A percentile compares a stretch with the other conserved stretches of the same genome.
These are phyloP conservation scores for Phytophthora colocasiae DNA, from an alignment of 352 stramenopile species.

Conservation along the genomic window DNA sequence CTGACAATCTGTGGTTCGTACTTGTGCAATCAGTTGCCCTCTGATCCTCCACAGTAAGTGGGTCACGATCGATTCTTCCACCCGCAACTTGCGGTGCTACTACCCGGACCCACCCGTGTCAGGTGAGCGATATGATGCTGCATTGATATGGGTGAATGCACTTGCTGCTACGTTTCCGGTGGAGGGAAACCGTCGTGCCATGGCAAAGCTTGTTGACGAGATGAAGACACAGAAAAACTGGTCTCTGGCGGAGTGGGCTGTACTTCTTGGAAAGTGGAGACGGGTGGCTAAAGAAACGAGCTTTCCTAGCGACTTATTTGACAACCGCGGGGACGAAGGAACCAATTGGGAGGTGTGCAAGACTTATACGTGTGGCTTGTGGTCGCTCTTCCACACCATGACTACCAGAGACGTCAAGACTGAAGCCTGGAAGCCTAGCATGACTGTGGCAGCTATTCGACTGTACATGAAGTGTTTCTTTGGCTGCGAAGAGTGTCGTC, in stretches of 20 bases:
- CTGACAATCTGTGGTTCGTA: no score
- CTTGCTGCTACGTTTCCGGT: slow-evolving; percentile 62
- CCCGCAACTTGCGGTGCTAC: no score
- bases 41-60: no score
- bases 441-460: slow-evolving; percentile 60
- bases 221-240: slow-evolving; percentile 49
- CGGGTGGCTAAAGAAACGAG: slow-evolving; percentile 38
- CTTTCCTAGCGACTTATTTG: slow-evolving; percentile 63
- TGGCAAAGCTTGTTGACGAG: slow-evolving; percentile 43
- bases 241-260: slow-evolving; percentile 50
- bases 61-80: no score
- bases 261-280: slow-evolving; percentile 62
- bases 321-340: slow-evolving; percentile 42
- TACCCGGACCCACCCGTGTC: no score
- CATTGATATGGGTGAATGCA: slow-evolving; percentile 56
- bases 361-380: slow-evolving; percentile 81
- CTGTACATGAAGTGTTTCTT: slow-evolving; percentile 76
- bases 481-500: slow-evolving; percentile 66
- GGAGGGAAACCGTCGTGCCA: slow-evolving; percentile 58
- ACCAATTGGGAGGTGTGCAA: slow-evolving; percentile 53
- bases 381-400: slow-evolving; percentile 78
- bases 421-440: slow-evolving; percentile 46
- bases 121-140: slow-evolving; percentile 63
- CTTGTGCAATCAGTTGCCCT: no score
- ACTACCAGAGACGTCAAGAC: slow-evolving; percentile 31